phyloP scores from a whole-genome alignment of 2,329 filamentous ascomycete genomes.

The Alternaria panax region DNA sequence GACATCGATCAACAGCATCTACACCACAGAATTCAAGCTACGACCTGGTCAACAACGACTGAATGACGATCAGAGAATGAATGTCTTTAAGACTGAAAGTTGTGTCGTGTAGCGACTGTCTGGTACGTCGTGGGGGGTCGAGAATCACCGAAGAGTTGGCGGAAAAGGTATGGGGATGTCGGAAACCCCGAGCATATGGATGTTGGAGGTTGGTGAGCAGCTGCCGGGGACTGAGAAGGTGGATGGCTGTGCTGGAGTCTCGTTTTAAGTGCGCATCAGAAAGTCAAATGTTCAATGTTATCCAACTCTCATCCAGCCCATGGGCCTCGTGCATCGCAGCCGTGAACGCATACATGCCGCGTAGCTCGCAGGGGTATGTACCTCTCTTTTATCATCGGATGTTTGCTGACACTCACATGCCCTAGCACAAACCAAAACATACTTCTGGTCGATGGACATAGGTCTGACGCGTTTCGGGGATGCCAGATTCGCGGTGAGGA shows the following conservation, averaged over 20 bases:
- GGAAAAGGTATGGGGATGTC: neutral
- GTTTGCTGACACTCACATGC: neutral
- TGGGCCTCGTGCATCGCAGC: neutral
- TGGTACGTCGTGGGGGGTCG: neutral
- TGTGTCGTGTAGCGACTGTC: neutral
- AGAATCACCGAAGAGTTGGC: neutral
- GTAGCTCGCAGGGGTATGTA: neutral
- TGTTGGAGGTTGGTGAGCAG: neutral
- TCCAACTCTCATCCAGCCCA: neutral
- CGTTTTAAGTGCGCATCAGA: neutral
- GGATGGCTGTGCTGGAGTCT: neutral
- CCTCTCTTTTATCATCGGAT: neutral
- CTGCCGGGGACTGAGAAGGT: neutral
- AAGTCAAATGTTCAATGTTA: neutral
- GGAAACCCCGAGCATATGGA: neutral
- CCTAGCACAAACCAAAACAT: neutral
- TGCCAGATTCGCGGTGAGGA: neutral
- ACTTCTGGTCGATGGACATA: rapidly evolving
- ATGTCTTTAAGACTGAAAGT: neutral
- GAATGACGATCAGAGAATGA: slow-evolving; percentile 62
- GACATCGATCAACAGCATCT: slow-evolving; percentile 79
- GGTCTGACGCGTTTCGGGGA: neutral
- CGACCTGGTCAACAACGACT: slow-evolving; percentile 75
- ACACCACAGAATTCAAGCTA: slow-evolving; percentile 74
- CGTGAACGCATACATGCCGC: neutral